Percentiles rank a stretch among this genome's conserved stretches.
phyloP scores from a whole-genome alignment of 73 alveolate species.

The Paramecium pentaurelia region DNA sequence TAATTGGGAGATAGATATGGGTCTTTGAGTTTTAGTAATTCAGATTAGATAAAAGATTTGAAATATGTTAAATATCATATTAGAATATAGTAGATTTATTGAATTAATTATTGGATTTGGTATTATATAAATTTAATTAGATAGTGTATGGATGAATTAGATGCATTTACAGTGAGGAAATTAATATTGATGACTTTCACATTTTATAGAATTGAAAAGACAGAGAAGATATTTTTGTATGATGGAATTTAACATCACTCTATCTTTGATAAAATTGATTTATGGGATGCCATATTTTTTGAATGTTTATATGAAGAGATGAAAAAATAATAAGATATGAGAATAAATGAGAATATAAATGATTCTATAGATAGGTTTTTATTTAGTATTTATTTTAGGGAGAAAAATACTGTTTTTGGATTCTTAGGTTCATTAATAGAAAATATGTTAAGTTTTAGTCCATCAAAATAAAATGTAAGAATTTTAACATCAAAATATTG shows the following conservation, averaged over 20 bases:
- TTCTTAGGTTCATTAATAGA: constrained; percentile 1
- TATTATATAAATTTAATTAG: neutral
- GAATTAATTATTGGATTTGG: neutral
- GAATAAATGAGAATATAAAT: neutral
- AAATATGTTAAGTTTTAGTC: neutral
- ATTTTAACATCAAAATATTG: neutral
- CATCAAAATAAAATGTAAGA: neutral
- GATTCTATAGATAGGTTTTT: neutral
- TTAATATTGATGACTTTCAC: neutral
- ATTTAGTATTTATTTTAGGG: neutral
- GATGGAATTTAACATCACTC: neutral
- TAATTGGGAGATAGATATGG: constrained; percentile 38
- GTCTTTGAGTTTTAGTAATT: neutral
- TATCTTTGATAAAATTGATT: neutral
- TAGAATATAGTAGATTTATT: neutral
- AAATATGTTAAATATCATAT: neutral
- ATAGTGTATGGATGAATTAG: neutral
- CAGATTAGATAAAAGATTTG: neutral
- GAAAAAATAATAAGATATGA: neutral
- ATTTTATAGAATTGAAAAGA: neutral
- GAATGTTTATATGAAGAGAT: neutral
- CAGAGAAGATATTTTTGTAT: neutral
- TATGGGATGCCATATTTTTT: constrained; percentile 18
- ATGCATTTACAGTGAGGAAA: constrained; percentile 29
- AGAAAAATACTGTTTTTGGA: constrained; percentile 37